Evolutionary conservation across 805 yeast species (phyloP), one percentile per base, ranked within the genome.

Genomic region (Yamadazyma tumulicola): DNA sequence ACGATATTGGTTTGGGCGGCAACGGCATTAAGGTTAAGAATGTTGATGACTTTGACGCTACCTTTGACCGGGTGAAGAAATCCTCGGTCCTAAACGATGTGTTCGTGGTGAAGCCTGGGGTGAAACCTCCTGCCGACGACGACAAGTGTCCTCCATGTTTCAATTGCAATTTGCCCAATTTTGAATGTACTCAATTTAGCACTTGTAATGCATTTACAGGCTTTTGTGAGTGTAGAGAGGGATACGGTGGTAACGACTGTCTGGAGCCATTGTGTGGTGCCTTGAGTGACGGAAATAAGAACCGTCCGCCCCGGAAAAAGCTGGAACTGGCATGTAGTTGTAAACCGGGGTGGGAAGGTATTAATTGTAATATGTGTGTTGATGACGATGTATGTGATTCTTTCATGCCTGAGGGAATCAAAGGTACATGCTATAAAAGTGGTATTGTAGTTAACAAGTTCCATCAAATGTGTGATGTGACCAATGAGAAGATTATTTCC

Each of bases 201-300:
- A 61, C 60, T n/a, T 93, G 98, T 63, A 85, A 93, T 56, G 74
- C 81, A 21, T 86, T 69, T 58, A 85, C 91, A 4, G 98, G 98
- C 1, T 72, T 80, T 52, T 93, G 98, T 64, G 94, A 85, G 35
- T 93, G 98, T 62, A 75, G 86, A 27, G 79, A 77, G 24, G 98
- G 98, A 0, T 93, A 82, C 63, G 96, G 96, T 3, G 97, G 97
- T 6, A 78, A 79, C 49, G 96, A 93, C 56, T 93, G 98, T 59
- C 74, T 87, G 1, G 74, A 75, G 48, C 97, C 98, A 0, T 57
- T 75, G 22, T 93, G 98, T 66, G 98, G 97, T 1, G 70, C 86
- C 0, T 67, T 89, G 12, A 59, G 79, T 0, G 79, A 77, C 42
- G 88, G 85, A 21, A 64, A 64, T 27, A 63, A 67, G 37, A 56